Evolutionary conservation across 2,329 filamentous ascomycete species (phyloP), one percentile per base, ranked within the genome.

Genomic region (Monosporascus sp.): DNA sequence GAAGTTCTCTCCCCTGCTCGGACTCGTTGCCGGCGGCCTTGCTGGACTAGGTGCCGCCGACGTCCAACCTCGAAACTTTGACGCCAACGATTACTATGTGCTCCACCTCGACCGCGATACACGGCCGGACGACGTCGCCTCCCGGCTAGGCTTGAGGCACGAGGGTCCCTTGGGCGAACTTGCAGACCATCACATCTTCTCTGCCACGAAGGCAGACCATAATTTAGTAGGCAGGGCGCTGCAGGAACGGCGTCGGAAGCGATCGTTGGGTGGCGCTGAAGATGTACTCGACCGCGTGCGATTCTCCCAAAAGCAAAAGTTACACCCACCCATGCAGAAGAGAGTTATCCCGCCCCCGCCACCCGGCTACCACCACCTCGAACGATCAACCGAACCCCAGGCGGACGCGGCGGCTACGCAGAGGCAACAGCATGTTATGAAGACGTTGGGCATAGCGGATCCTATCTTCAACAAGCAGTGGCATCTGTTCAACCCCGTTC

Each of bases 381-480:
- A 58, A 57, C 64, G 49, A 56, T 58, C 61, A 26, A 59, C 67
- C 24, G 48, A 20, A 20, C 1, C 41, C 41, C 41, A 56, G 8
- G 56, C 68, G 8, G 67, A 71, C 54, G 60, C 66, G 11, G 67
- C 73, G 48, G 82, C 83, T 3, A 73, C 87, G 24, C 70, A 79
- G 56, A 75, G 79, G 56, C 85, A 88, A 61, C 70, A 80, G 48
- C 71, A 79, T 5, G 74, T 95, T 47, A 85, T 85, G 60, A 71
- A 78, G 49, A 75, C 78, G 2, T 77, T 99, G n/a, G 77, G 78
- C 16, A 97, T 99, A 59, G 71, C 76, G 34, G 94, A 99, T 65
- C 94, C 94, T 19, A 96, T 96, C 50, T 99, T 97, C 72, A 78
- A 82, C 43, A 88, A 95, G 53, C 94, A 99, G 72, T 99, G 94